These are phyloP conservation scores for Marasmius oreades DNA, from an alignment of 1,284 basidiomycete genomes.

Conservation along the genomic window DNA sequence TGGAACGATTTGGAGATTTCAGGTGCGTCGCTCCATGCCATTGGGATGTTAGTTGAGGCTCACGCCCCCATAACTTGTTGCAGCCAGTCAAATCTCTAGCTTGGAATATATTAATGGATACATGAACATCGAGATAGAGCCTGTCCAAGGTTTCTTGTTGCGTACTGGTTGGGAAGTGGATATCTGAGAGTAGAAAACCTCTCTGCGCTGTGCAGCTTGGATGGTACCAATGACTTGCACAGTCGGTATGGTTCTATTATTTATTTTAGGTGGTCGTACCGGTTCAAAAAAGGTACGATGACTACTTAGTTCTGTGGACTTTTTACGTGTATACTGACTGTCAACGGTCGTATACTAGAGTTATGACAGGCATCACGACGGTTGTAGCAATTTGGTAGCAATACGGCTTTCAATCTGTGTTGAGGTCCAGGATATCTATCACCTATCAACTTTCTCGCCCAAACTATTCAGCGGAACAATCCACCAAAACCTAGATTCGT, in stretches of 20 bases:
- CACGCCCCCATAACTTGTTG: too few relatives aligned
- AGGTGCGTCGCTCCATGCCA: too few relatives aligned
- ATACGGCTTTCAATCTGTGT: slow-evolving; percentile 48
- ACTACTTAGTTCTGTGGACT: too few relatives aligned
- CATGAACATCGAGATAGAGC: slow-evolving; percentile 54
- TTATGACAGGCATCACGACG: slow-evolving; percentile 51
- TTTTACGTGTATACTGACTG: too few relatives aligned
- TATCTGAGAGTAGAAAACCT: slow-evolving; percentile 50
- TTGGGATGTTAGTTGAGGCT: too few relatives aligned
- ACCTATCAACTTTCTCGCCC: slow-evolving; percentile 47
- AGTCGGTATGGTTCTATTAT: slow-evolving; percentile 36
- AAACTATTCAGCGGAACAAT: slow-evolving; percentile 45
- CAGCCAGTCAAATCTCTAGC: too few relatives aligned
- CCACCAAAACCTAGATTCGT: slow-evolving; percentile 51
- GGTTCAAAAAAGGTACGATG: slow-evolving; percentile 62
- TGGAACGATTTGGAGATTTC: too few relatives aligned
- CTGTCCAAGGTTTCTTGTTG: slow-evolving; percentile 46
- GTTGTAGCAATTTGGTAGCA: too few relatives aligned
- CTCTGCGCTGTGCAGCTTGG: slow-evolving; percentile 42
- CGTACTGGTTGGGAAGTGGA: slow-evolving; percentile 67
- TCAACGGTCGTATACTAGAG: too few relatives aligned
- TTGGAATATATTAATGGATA: slow-evolving; percentile 62
- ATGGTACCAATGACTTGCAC: slow-evolving; percentile 40
- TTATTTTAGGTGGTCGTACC: slow-evolving; percentile 47
- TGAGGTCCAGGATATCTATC: slow-evolving; percentile 62